These are phyloP conservation scores for Boletus sensibilis DNA, from an alignment of 768 basidiomycete species.

Conservation along the genomic window DNA sequence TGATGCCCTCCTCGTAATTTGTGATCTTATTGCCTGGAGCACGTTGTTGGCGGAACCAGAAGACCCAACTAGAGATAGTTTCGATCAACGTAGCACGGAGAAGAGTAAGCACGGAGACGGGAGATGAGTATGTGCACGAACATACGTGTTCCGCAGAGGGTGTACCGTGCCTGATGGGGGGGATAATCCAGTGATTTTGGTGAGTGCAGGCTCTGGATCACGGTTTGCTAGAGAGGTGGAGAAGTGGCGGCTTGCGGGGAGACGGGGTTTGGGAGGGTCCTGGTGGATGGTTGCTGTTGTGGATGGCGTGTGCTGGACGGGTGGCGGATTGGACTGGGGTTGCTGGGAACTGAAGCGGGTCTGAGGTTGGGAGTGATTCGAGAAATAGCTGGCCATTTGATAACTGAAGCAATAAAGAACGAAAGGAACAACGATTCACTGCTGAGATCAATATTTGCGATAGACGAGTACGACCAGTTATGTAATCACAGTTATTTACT, in stretches of 20 bases:
- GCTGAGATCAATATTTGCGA: not conserved
- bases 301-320: not conserved
- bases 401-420: slow-evolving; percentile 30
- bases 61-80: slow-evolving; percentile 66
- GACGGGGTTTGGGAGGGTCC: slow-evolving; percentile 41
- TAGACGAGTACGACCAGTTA: slow-evolving; percentile 19
- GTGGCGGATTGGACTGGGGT: slow-evolving; percentile 19
- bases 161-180: slow-evolving; percentile 47
- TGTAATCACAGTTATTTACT: slow-evolving; percentile 18
- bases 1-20: slow-evolving; percentile 94
- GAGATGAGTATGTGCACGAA: slow-evolving; percentile 36
- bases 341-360: slow-evolving; percentile 66
- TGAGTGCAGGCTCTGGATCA: slow-evolving; percentile 34
- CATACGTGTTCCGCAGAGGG: slow-evolving; percentile 87
- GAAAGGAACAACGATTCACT: not conserved
- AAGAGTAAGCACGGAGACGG: slow-evolving; percentile 13
- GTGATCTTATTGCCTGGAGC: slow-evolving; percentile 85
- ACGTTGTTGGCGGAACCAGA: slow-evolving; percentile 91
- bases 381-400: slow-evolving; percentile 73
- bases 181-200: slow-evolving; percentile 36
- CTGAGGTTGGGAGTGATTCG: slow-evolving; percentile 69
- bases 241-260: slow-evolving; percentile 70
- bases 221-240: slow-evolving; percentile 55
- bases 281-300: slow-evolving; percentile 4
- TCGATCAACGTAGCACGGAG: slow-evolving; percentile 15